Conservation (phyloP, 495 filamentous ascomycete species). For the Podospora tetraspora region DNA sequence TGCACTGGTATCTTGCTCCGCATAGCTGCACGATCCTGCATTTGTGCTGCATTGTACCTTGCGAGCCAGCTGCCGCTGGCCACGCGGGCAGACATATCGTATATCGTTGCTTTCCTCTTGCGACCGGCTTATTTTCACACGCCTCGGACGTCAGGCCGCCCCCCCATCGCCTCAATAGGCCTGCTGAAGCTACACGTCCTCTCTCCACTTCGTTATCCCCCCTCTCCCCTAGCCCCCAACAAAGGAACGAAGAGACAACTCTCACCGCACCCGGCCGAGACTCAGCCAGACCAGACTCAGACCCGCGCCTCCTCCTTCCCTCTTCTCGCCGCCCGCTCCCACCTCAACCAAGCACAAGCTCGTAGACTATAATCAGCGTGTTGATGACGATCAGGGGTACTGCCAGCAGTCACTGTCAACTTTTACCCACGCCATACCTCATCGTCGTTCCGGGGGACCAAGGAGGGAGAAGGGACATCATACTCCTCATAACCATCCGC, state of each 20-base stretch:
- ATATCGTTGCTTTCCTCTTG: not conserved
- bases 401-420: constrained; percentile 27
- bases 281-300: no score
- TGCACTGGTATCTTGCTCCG: not conserved
- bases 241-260: not conserved
- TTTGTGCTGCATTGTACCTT: not conserved
- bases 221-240: no score
- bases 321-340: not conserved
- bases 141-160: not conserved
- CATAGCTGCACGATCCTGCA: not conserved
- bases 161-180: not conserved
- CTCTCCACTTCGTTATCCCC: not conserved
- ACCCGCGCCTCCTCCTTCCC: no score
- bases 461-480: constrained; percentile 47
- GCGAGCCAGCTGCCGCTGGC: not conserved
- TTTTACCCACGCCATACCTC: no score
- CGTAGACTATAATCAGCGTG: constrained; percentile 81
- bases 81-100: not conserved
- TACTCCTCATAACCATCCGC: constrained; percentile 91
- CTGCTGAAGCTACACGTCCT: not conserved
- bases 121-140: not conserved
- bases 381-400: constrained; percentile 94
- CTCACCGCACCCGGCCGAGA: not conserved
- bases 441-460: no score
- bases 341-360: constrained; percentile 65